These are phyloP conservation scores for Phytopythium delawarense DNA, from an alignment of 352 stramenopile genomes.

Conservation along the genomic window DNA sequence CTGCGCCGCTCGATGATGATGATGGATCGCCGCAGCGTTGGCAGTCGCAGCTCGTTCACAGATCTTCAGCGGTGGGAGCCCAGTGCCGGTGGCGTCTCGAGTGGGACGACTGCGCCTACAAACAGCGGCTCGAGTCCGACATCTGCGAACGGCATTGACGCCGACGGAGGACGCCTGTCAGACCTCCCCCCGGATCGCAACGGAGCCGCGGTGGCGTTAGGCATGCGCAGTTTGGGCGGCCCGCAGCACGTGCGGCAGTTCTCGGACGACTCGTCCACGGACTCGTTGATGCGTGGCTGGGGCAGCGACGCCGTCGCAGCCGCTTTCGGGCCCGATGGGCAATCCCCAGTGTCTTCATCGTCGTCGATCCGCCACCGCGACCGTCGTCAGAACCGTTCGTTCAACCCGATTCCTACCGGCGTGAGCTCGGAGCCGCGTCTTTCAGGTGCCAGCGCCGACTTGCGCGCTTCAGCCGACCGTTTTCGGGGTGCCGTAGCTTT, in stretches of 20 bases:
- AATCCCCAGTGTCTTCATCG: conserved; percentile 14
- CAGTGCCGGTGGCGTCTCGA: conserved; percentile 3
- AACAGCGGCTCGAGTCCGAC: neutral
- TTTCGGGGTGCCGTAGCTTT: conserved; percentile 4
- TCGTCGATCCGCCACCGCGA: conserved; percentile 1
- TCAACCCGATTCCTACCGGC: neutral
- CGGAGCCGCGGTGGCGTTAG: neutral
- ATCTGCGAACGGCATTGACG: neutral
- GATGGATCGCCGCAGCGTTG: conserved; percentile 24
- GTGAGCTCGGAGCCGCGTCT: conserved; percentile 15
- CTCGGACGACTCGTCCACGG: conserved; percentile 20
- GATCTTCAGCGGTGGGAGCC: conserved; percentile 36
- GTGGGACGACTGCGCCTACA: neutral
- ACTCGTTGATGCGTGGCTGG: conserved; percentile 10
- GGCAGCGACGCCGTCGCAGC: conserved; percentile 2
- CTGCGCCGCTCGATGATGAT: neutral
- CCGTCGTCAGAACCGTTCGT: neutral
- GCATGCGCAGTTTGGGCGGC: conserved; percentile 5
- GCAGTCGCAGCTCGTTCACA: conserved; percentile 32
- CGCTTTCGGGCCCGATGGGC: conserved; percentile 2
- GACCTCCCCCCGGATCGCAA: conserved; percentile 25
- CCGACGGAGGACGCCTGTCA: neutral
- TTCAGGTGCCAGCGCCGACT: neutral
- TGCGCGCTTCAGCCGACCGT: neutral
- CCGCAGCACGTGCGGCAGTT: conserved; percentile 6